phyloP scores from a whole-genome alignment of 2,329 filamentous ascomycete genomes.

The Hymenoscyphus repandus region DNA sequence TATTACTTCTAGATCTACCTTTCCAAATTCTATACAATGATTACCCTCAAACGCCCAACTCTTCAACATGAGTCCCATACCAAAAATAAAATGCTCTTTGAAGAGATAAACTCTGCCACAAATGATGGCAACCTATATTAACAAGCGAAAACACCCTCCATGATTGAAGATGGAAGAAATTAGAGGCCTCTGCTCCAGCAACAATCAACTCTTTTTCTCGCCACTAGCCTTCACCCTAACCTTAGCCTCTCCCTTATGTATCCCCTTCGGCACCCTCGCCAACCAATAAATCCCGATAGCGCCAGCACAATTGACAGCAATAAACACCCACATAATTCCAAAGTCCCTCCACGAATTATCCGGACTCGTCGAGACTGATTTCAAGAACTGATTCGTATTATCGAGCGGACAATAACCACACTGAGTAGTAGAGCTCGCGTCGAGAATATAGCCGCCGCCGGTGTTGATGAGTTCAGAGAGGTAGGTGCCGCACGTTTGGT shows the following conservation, averaged over 20 bases:
- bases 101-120: too few relatives aligned
- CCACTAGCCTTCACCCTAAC: too few relatives aligned
- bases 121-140: too few relatives aligned
- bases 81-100: too few relatives aligned
- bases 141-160: too few relatives aligned
- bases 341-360: constrained; percentile 33
- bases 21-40: too few relatives aligned
- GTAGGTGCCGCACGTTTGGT: constrained; percentile 54
- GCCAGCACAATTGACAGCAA: constrained; percentile 47
- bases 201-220: too few relatives aligned
- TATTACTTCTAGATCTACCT: too few relatives aligned
- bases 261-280: constrained; percentile 38
- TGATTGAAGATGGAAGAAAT: too few relatives aligned
- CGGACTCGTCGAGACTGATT: constrained; percentile 46
- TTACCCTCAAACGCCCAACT: too few relatives aligned
- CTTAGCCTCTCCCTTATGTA: background rate
- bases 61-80: too few relatives aligned
- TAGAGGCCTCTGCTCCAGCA: too few relatives aligned
- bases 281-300: constrained; percentile 50
- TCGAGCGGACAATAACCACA: constrained; percentile 52
- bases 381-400: constrained; percentile 46
- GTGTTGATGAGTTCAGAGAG: constrained; percentile 41
- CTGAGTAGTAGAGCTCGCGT: constrained; percentile 39
- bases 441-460: constrained; percentile 46
- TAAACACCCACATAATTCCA: constrained; percentile 54